Evolutionary conservation across 768 basidiomycete species (phyloP).

Genomic region (Nidularia pulvinata): DNA sequence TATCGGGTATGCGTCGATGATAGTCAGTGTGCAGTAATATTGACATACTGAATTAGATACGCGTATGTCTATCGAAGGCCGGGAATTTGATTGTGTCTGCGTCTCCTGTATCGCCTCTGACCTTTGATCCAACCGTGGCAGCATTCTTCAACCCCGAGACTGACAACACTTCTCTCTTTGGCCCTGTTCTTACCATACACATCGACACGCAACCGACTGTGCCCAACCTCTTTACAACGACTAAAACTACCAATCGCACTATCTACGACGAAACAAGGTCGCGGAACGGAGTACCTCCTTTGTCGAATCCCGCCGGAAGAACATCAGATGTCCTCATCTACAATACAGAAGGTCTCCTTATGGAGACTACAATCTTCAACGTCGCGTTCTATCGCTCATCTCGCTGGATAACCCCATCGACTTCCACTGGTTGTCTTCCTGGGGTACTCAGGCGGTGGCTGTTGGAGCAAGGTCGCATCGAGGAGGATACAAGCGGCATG

Average conservation of each 20-base stretch:
- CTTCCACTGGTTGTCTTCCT: slow-evolving; percentile 64
- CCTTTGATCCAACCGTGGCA: slow-evolving; percentile 34
- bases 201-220: slow-evolving; percentile 57
- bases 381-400: slow-evolving; percentile 60
- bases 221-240: slow-evolving; percentile 55
- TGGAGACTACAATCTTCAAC: slow-evolving; percentile 73
- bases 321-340: slow-evolving; percentile 64
- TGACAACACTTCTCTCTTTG: slow-evolving; percentile 13
- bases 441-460: slow-evolving; percentile 75
- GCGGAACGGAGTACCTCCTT: slow-evolving; percentile 44
- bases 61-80: slow-evolving; percentile 42
- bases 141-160: slow-evolving; percentile 30
- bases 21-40: neutral
- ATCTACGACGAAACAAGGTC: slow-evolving; percentile 65
- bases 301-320: slow-evolving; percentile 18
- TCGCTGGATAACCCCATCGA: slow-evolving; percentile 67
- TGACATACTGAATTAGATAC: slow-evolving; percentile 36
- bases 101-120: slow-evolving; percentile 24
- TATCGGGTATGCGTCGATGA: slow-evolving; percentile 23
- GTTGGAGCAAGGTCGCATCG: slow-evolving; percentile 54
- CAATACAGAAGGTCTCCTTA: slow-evolving; percentile 47
- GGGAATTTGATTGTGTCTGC: slow-evolving; percentile 34
- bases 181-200: slow-evolving; percentile 38
- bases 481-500: slow-evolving; percentile 42
- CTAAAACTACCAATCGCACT: slow-evolving; percentile 70